Evolutionary conservation across 805 yeast genomes (phyloP).

Genomic region (Yarrowia keelungensis): DNA sequence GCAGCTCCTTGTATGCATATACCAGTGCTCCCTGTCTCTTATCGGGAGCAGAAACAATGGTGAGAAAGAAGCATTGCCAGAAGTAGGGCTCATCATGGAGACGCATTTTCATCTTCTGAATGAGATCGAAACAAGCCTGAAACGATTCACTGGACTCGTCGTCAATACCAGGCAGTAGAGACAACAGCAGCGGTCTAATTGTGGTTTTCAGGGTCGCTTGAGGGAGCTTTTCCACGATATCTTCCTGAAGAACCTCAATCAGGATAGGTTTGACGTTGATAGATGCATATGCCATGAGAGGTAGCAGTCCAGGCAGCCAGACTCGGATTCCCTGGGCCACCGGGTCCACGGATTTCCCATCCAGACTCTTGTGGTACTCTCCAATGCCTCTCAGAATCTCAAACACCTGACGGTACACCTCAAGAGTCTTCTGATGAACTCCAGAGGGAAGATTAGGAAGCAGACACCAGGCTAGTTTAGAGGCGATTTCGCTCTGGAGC

Average conservation of each 20-base stretch:
- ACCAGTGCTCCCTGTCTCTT: slow-evolving; percentile 82
- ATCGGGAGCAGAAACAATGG: slow-evolving; percentile 79
- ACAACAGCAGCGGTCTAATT: slow-evolving; percentile 72
- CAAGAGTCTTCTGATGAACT: slow-evolving; percentile 88
- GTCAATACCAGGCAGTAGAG: slow-evolving; percentile 86
- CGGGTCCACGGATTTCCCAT: slow-evolving; percentile 25
- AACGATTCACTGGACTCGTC: slow-evolving; percentile 90
- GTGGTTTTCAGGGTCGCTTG: slow-evolving; percentile 59
- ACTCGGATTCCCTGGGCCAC: slow-evolving; percentile 45
- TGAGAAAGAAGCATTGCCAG: slow-evolving; percentile 83
- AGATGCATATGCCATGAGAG: slow-evolving; percentile 85
- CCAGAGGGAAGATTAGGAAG: slow-evolving; percentile 89
- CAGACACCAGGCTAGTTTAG: slow-evolving; percentile 76
- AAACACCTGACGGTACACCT: slow-evolving; percentile 75
- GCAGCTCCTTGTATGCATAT: slow-evolving; percentile 73
- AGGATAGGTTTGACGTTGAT: slow-evolving; percentile 85
- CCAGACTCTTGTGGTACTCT: slow-evolving; percentile 56
- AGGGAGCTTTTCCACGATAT: slow-evolving; percentile 60
- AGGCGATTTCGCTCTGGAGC: slow-evolving; percentile 67
- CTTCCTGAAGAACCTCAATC: slow-evolving; percentile 64
- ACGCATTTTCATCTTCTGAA: slow-evolving; percentile 65
- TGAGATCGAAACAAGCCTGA: slow-evolving; percentile 61
- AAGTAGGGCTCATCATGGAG: slow-evolving; percentile 74
- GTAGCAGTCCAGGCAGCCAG: slow-evolving; percentile 95
- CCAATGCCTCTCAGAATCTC: slow-evolving; percentile 61